Conservation (phyloP, 306 rosid genomes). For the Datisca glomerata region DNA sequence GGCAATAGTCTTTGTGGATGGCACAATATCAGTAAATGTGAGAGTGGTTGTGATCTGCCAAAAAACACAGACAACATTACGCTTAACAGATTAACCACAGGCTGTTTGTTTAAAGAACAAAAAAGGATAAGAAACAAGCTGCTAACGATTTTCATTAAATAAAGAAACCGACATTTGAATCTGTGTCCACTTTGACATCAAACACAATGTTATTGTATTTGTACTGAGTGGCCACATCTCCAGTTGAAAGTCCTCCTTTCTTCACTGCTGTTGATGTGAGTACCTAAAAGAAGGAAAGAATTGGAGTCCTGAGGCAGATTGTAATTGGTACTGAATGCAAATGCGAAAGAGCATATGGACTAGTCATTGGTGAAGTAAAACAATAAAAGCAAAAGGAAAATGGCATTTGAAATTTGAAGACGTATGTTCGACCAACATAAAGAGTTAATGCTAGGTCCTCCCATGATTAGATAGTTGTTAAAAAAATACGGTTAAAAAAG, state of each 20-base stretch:
- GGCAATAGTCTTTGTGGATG: slow-evolving; percentile 81
- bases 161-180: slow-evolving; percentile 53
- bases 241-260: slow-evolving; percentile 79
- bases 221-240: slow-evolving; percentile 67
- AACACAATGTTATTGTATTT: slow-evolving; percentile 63
- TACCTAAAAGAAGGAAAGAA: slow-evolving; percentile 22
- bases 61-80: slow-evolving; percentile 7
- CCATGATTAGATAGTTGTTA: too few relatives aligned
- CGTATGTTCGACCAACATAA: not conserved
- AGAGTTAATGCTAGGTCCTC: too few relatives aligned
- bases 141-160: not conserved
- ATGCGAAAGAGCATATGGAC: not conserved
- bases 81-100: slow-evolving; percentile 4
- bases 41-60: slow-evolving; percentile 57
- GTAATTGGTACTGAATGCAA: not conserved
- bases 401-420: not conserved
- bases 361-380: not conserved
- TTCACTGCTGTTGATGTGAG: slow-evolving; percentile 86
- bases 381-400: not conserved
- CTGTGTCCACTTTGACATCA: slow-evolving; percentile 84
- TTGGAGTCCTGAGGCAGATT: not conserved
- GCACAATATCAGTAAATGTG: slow-evolving; percentile 59
- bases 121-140: not conserved
- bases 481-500: too few relatives aligned
- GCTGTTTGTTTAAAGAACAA: not conserved